A percentile compares a stretch with the other conserved stretches of the same genome.
phyloP scores from a whole-genome alignment of 345 rosid species.

The Lumnitzera racemosa region DNA sequence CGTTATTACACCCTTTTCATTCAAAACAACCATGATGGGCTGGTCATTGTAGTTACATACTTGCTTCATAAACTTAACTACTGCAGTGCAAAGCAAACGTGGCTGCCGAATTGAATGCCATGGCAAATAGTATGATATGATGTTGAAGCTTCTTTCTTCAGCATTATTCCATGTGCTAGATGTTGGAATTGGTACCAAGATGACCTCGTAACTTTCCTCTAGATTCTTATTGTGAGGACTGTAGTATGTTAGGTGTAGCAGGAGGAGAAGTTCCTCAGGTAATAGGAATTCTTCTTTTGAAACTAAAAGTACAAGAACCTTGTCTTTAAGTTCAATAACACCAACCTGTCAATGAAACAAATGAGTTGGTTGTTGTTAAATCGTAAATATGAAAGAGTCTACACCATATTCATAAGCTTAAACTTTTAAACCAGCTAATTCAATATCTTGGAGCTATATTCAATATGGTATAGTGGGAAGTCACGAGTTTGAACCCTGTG shows the following conservation, averaged over 20 bases:
- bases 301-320: constrained; percentile 49
- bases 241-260: constrained; percentile 52
- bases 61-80: constrained; percentile 36
- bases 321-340: constrained; percentile 47
- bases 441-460: no score
- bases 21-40: constrained; percentile 51
- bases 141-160: constrained; percentile 31
- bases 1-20: constrained; percentile 39
- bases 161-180: constrained; percentile 45
- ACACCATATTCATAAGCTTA: no score
- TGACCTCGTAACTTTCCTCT: constrained; percentile 34
- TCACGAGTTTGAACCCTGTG: no score
- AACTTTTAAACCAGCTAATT: no score
- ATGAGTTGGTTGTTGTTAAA: neutral
- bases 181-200: constrained; percentile 58
- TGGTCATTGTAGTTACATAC: constrained; percentile 46
- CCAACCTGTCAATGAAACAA: constrained; percentile 31
- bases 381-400: no score
- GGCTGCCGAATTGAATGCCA: constrained; percentile 60
- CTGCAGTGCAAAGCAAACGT: constrained; percentile 36
- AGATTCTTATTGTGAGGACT: constrained; percentile 27
- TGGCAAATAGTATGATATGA: constrained; percentile 44
- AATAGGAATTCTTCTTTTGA: constrained; percentile 51
- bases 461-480: no score
- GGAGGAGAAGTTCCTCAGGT: constrained; percentile 43